Evolutionary conservation across 345 rosid species (phyloP).

Genomic region (Eucalyptus urophylla): DNA sequence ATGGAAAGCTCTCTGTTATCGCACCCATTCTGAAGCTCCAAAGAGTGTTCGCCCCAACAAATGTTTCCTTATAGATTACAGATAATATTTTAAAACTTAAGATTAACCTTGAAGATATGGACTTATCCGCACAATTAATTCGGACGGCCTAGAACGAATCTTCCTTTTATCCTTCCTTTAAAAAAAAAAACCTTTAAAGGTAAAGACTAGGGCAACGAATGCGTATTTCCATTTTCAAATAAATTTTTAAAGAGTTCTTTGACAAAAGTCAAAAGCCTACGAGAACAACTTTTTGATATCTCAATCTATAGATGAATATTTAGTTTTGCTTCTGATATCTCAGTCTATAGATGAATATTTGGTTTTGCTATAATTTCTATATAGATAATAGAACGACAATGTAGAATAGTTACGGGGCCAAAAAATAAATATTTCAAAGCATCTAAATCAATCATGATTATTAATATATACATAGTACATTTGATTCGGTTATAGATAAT

Average conservation of each 20-base stretch:
- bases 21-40: neutral
- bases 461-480: no score
- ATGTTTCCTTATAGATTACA: neutral
- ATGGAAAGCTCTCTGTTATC: neutral
- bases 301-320: neutral
- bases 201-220: neutral
- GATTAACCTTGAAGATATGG: neutral
- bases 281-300: neutral
- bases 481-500: no score
- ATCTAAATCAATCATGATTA: neutral
- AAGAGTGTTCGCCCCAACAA: neutral
- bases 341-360: neutral
- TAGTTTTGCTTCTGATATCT: neutral
- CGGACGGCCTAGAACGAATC: neutral
- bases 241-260: neutral
- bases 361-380: neutral
- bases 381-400: no score
- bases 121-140: neutral
- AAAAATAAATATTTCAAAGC: neutral
- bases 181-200: neutral
- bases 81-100: no score
- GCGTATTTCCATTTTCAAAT: neutral
- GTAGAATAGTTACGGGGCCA: neutral
- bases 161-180: neutral
- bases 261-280: neutral